Evolutionary conservation across 352 stramenopile species (phyloP).

Genomic region (Saprolegnia parasitica): DNA sequence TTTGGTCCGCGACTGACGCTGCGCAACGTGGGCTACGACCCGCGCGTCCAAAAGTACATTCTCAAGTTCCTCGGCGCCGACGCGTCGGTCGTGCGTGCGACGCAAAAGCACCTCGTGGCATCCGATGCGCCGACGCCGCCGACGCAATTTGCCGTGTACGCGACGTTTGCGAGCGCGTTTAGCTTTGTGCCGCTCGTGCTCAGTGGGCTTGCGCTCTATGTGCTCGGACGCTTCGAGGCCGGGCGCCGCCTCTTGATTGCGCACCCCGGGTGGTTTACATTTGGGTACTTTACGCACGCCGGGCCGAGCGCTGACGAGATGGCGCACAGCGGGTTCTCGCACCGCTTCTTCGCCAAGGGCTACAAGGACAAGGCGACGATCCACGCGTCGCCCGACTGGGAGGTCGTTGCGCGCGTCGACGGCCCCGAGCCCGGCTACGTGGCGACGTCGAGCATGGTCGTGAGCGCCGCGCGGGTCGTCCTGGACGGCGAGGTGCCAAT

Average conservation of each 20-base stretch:
- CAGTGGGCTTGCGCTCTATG: not conserved
- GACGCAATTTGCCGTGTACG: constrained; percentile 12
- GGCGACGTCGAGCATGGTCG: constrained; percentile 20
- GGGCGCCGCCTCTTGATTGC: constrained; percentile 12
- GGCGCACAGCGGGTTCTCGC: not conserved
- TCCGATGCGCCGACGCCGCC: not conserved
- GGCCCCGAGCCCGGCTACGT: constrained; percentile 25
- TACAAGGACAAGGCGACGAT: constrained; percentile 2
- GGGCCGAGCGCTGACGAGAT: constrained; percentile 1
- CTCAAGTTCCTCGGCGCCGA: constrained; percentile 13
- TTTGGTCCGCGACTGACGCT: constrained; percentile 12
- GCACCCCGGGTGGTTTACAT: constrained; percentile 6
- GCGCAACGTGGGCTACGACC: constrained; percentile 9
- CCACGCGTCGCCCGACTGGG: not conserved
- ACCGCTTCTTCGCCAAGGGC: constrained; percentile 15
- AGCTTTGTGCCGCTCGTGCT: constrained; percentile 14
- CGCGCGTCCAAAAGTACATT: not conserved
- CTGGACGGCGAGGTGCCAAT: constrained; percentile 12
- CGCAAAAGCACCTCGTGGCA: not conserved
- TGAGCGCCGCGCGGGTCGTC: not conserved
- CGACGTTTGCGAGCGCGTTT: not conserved
- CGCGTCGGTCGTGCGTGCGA: constrained; percentile 3
- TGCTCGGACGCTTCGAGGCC: constrained; percentile 9
- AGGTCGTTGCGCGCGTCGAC: not conserved
- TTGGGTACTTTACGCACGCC: constrained; percentile 2